Evolutionary conservation across 768 basidiomycete genomes (phyloP).

Genomic region (Lentinula guzmanii): DNA sequence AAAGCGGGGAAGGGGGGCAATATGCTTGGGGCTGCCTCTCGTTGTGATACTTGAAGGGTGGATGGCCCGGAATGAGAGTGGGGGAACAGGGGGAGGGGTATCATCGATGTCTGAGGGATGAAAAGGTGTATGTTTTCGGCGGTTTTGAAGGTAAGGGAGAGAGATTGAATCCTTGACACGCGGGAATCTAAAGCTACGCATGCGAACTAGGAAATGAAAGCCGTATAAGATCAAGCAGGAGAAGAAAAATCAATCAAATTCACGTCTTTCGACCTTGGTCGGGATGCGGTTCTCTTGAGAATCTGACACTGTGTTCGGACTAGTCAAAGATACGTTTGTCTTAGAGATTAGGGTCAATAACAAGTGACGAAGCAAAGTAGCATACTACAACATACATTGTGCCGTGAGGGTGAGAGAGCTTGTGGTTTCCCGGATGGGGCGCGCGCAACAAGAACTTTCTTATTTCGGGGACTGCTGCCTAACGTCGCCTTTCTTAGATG

Average conservation of each 20-base stretch:
- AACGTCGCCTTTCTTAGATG: neutral
- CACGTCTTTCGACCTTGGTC: neutral
- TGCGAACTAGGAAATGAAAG: neutral
- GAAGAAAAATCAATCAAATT: neutral
- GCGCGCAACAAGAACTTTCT: neutral
- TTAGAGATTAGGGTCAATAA: neutral
- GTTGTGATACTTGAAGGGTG: neutral
- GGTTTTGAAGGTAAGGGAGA: neutral
- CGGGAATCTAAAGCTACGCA: neutral
- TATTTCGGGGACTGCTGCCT: neutral
- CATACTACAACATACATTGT: neutral
- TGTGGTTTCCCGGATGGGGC: neutral
- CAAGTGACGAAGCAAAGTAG: neutral
- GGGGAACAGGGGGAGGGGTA: neutral
- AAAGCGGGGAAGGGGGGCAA: constrained; percentile 20
- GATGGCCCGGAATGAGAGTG: neutral
- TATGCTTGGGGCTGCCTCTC: constrained; percentile 5
- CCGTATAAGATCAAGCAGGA: neutral
- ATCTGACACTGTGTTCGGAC: neutral
- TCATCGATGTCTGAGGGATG: neutral
- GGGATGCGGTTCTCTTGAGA: neutral
- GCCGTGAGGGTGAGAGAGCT: neutral
- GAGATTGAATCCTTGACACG: constrained; percentile 1
- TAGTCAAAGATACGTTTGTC: neutral
- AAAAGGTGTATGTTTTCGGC: neutral